Base-by-base conservation (phyloP, 495 filamentous ascomycete genomes). In the Aspergillus baeticus region DNA sequence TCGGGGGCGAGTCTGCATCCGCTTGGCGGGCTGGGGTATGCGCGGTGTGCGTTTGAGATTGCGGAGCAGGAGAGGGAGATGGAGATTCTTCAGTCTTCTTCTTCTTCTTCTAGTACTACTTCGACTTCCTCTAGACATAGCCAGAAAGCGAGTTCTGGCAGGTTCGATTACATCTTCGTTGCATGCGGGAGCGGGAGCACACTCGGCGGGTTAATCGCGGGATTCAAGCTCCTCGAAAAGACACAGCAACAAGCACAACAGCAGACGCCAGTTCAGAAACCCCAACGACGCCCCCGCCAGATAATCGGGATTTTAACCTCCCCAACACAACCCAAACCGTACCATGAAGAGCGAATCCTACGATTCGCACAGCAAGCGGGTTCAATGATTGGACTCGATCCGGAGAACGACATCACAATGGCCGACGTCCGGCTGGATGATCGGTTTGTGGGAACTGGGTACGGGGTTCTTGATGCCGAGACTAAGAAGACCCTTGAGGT, bases 151-250 rank as follows among this genome's bases (percentile, higher is more conserved):
- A 14, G 63, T 3, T 60, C 56, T 0, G 62, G 64, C 0, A 55
- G 54, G 14, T 74, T 74, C 43, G 73, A 75, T 57, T 67, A 66
- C 35, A 50, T 77, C 10, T 73, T 77, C 53, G 73, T 74, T 10
- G 70, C 70, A 1, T 69, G 67, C 45, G 72, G 72, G 21, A 75
- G 72, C 57, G 73, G 72, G 23, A 73, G 69, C 61, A 75, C 72
- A 7, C 45, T 74, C 23, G 72, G 64, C 0, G 73, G 73, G 0
- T 47, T 77, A 44, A 63, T 77, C 43, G 70, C 74, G 0, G 72
- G 74, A 14, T 73, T 76, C 39, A 69, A 67, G 37, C 29, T 77
- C 55, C 58, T 66, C 11, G 65, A 76, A 26, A 68, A 63, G 23
- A 39, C 58, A 31, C 55, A 62, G 31, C 37, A 26, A 6, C 10